Evolutionary conservation across 371 early-diverging fungal species (phyloP), one percentile per base, ranked within the genome.

Genomic region (Conidiobolus incongruus): DNA sequence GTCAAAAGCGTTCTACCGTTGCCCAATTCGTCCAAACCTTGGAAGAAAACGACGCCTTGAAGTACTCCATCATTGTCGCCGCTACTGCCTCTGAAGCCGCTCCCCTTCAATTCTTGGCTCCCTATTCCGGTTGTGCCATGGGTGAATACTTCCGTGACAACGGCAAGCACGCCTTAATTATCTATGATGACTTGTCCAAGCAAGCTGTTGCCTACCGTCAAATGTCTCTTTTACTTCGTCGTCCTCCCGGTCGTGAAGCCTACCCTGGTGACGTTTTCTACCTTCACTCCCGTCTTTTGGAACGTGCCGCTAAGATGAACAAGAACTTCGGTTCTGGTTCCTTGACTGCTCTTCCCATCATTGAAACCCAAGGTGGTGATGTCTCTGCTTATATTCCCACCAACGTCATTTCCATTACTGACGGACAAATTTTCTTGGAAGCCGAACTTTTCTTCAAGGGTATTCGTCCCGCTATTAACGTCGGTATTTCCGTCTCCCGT

Each of bases 231-330:
- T 65, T 91, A 59, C 83, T 90, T 56, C 83, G 92, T 68, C 87
- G 92, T 79, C 92, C 89, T 49, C 91, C 91, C 42, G 91, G 91
- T 73, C 87, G 91, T 72, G 91, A 90, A 65, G 91, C 91, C 50
- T 90, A 90, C 74, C 90, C 89, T 52, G 89, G 92, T 74, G 92
- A 91, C 65, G 89, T 91, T 47, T 91, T 89, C 75, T 91, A 91
- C 72, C 73, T 91, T 33, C 89, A 91, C 80, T 88, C 90, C 50
- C 83, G 92, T 69, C 71, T 91, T 47, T 68, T 91, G 49, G 92
- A 91, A 70, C 86, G 92, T 68, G 84, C 92, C 35, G 90, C 89
- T 65, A 91, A 91, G 78, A 81, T 91, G 83, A 85, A 79, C 80
- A 77, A 81, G 70, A 61, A 68, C 58, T 75, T 78, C 59, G 87